phyloP scores from a whole-genome alignment of 208 protist species.

The Crithidia fasciculata region DNA sequence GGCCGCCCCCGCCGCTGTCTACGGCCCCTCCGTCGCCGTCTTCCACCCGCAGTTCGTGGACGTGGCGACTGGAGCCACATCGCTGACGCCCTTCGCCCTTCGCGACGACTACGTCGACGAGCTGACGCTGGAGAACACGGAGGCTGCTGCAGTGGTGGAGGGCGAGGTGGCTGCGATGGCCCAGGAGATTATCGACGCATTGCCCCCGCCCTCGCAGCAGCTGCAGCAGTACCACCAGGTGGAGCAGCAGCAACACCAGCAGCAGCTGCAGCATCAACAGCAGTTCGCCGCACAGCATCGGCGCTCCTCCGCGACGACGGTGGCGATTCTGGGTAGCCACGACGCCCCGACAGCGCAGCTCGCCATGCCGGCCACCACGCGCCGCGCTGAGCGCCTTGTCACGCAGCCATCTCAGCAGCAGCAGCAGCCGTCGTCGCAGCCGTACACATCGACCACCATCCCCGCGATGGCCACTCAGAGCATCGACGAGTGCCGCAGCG shows the following conservation, averaged over 20 bases:
- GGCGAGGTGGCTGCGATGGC: constrained; percentile 13
- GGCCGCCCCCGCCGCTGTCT: constrained; percentile 20
- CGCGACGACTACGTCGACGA: constrained; percentile 26
- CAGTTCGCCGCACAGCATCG: neutral
- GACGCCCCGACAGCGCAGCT: constrained; percentile 18
- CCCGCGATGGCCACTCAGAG: neutral
- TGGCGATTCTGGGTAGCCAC: constrained; percentile 16
- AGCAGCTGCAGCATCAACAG: neutral
- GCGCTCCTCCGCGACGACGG: constrained; percentile 9
- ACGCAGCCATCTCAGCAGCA: neutral
- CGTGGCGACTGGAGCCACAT: constrained; percentile 42
- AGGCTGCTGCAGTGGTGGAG: neutral
- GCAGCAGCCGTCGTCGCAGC: neutral
- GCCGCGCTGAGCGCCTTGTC: constrained; percentile 2
- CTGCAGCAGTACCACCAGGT: neutral
- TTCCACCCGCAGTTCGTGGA: constrained; percentile 73
- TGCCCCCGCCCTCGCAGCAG: neutral
- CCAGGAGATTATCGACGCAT: constrained; percentile 11
- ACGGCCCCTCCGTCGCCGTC: constrained; percentile 39
- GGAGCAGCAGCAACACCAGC: neutral
- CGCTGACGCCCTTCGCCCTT: constrained; percentile 63
- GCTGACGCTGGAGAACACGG: neutral
- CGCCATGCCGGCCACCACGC: neutral
- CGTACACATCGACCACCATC: neutral
- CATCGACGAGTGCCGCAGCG: neutral